A percentile compares a stretch with the other conserved stretches of the same genome.
phyloP scores from a whole-genome alignment of 129 eudicot genomes.

The Centrapalus pauciflorus region DNA sequence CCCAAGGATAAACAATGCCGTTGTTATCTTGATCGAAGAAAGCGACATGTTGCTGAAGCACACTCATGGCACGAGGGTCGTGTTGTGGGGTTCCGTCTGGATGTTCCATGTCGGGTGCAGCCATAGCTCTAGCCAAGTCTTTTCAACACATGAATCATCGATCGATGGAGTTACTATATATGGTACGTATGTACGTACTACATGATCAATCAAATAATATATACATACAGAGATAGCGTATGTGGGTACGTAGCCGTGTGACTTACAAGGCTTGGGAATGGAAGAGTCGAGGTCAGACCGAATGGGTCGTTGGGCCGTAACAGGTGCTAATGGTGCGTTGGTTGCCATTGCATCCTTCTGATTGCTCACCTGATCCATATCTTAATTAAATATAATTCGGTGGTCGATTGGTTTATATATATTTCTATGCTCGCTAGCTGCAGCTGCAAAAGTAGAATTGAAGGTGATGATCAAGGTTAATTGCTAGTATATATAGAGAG shows the following conservation, averaged over 20 bases:
- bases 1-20: conserved; percentile 61
- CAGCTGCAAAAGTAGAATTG: no score
- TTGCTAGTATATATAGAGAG: no score
- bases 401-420: no score
- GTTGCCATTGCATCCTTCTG: conserved; percentile 17
- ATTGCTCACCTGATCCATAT: not conserved
- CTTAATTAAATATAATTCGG: no score
- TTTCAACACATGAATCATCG: not conserved
- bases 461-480: no score
- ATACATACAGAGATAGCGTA: no score
- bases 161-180: not conserved
- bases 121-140: conserved; percentile 50
- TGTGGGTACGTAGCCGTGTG: no score
- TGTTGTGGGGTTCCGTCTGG: conserved; percentile 39
- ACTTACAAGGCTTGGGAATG: conserved; percentile 61
- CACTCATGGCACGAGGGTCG: conserved; percentile 25
- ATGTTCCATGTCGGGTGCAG: conserved; percentile 36
- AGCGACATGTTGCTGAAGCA: conserved; percentile 50
- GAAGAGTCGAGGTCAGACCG: conserved; percentile 37
- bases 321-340: conserved; percentile 39
- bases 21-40: conserved; percentile 47
- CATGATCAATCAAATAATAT: no score
- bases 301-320: conserved; percentile 38
- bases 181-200: not conserved
- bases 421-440: no score